phyloP scores from a whole-genome alignment of 176 grass and related monocot genomes.

The Oryza glumipatula region DNA sequence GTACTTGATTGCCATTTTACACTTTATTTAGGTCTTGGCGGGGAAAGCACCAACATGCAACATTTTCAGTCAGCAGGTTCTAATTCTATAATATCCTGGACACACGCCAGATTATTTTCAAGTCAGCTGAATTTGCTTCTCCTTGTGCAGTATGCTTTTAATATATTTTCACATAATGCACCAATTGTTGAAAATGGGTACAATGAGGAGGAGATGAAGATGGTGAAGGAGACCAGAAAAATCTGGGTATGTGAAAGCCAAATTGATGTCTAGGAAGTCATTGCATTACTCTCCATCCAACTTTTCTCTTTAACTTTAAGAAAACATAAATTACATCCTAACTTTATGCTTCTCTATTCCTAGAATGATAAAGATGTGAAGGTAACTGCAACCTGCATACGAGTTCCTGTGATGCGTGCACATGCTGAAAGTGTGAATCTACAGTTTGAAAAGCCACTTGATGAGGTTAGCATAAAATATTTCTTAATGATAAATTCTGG shows the following conservation, averaged over 20 bases:
- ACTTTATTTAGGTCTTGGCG: slow-evolving; percentile 77
- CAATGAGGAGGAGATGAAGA: slow-evolving; percentile 98
- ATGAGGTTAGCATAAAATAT: slow-evolving; percentile 70
- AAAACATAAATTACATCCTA: slow-evolving; percentile 9
- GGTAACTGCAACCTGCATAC: slow-evolving; percentile 92
- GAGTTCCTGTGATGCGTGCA: slow-evolving; percentile 89
- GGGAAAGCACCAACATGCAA: slow-evolving; percentile 95
- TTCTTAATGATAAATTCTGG: not conserved
- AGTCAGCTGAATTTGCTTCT: slow-evolving; percentile 31
- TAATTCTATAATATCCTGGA: slow-evolving; percentile 6
- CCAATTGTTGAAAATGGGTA: slow-evolving; percentile 89
- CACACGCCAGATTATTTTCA: slow-evolving; percentile 1
- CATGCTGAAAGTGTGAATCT: slow-evolving; percentile 96
- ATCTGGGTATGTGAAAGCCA: slow-evolving; percentile 69
- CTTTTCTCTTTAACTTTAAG: slow-evolving; percentile 11
- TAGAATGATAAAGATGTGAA: slow-evolving; percentile 91
- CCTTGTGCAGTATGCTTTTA: slow-evolving; percentile 91
- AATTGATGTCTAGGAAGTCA: not conserved
- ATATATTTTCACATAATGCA: slow-evolving; percentile 97
- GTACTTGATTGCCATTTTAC: not conserved
- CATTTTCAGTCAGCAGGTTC: slow-evolving; percentile 89
- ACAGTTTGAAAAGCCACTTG: slow-evolving; percentile 89
- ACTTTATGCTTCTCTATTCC: slow-evolving; percentile 10
- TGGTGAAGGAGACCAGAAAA: slow-evolving; percentile 93
- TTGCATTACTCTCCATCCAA: slow-evolving; percentile 12